Evolutionary conservation across 371 early-diverging fungal species (phyloP), one percentile per base, ranked within the genome.

Genomic region (Mortierella sp.): DNA sequence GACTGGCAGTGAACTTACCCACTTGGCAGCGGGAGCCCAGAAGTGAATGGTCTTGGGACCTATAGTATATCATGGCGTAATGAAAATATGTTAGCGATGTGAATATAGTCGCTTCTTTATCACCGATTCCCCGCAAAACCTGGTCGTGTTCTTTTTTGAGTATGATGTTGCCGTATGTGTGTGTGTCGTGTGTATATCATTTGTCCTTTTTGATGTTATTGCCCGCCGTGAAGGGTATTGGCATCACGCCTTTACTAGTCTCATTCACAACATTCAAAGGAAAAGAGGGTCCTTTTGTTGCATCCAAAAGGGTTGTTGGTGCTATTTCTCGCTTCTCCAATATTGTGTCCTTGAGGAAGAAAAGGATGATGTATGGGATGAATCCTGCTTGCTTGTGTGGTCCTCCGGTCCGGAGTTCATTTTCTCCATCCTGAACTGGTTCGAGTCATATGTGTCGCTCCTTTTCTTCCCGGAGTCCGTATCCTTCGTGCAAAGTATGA

Each of bases 21-120:
- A 97, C 92, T 97, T 97, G 91, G 94, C 92, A 63, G 94, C 91
- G 21, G 97, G 97, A 0, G 97, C 97, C 97, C 97, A 97, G 84
- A 97, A 97, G 88, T 94, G 95, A 82, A 97, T 91, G 68, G 97
- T 97, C 90, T 96, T 96, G 75, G 97, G 97, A 50, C 97, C 97
- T 90, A 90, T 24, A n/a, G 5, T 38, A 38, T 21, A 55, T 5
- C 50, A 68, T 34, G 11, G 19, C 2, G 34, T 4, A 34, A 73
- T 0, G 47, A 14, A 71, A 45, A 58, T 8, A 38, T 13, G 60
- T 44, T 50, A 38, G 24, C 11, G 11, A 38, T 19, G 38, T n/a
- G 6, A 60, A 31, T 10, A 16, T 14, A 16, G 5, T 5, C 42
- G 42, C 5, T 38, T 38, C 31, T 2, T 3, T 16, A 31, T 14